Evolutionary conservation across 2,329 filamentous ascomycete species (phyloP), one percentile per base, ranked within the genome.

Genomic region (Clonostachys byssicola): DNA sequence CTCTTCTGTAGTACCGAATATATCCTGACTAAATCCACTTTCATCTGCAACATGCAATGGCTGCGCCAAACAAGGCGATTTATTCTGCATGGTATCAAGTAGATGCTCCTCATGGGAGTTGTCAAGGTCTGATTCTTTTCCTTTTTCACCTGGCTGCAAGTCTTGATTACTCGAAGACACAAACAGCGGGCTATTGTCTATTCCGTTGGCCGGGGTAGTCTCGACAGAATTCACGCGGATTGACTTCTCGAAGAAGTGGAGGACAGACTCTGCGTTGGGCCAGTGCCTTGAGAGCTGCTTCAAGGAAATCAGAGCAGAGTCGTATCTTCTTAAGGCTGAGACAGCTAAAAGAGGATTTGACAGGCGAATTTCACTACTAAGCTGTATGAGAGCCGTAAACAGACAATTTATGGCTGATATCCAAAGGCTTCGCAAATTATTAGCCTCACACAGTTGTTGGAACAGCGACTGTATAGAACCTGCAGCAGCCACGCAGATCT

Each of bases 381-480:
- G 51, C 20, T 63, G 57, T 10, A 65, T 51, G 14, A 63, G 44
- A 12, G 59, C 58, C 3, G 62, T 65, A 44, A 65, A 64, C 14
- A 65, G 51, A 13, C 51, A 47, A 39, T 60, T 57, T 23, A 58
- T 57, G 46, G 44, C 55, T 12, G 42, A 58, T 2, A 62, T 48
- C 53, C 62, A 65, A 14, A 65, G 40, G 16, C 54, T 49, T 10
- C 51, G 48, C 23, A 62, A 45, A 3, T 47, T 42, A 2, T 52
- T 48, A 23, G 50, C 56, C 7, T 49, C 45, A 4, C 57, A 52
- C 9, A 65, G 47, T 2, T 56, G 56, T 16, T 63, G 60, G 14
- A 61, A 57, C 3, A 61, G 55, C 8, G 57, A 57, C 12, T 51
- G 56, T n/a, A 64, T 57, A 4, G 54, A 52, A 6, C 47, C 51